Base-by-base conservation (phyloP, 2,329 filamentous ascomycete species). In the Malbranchea cinnamomea region DNA sequence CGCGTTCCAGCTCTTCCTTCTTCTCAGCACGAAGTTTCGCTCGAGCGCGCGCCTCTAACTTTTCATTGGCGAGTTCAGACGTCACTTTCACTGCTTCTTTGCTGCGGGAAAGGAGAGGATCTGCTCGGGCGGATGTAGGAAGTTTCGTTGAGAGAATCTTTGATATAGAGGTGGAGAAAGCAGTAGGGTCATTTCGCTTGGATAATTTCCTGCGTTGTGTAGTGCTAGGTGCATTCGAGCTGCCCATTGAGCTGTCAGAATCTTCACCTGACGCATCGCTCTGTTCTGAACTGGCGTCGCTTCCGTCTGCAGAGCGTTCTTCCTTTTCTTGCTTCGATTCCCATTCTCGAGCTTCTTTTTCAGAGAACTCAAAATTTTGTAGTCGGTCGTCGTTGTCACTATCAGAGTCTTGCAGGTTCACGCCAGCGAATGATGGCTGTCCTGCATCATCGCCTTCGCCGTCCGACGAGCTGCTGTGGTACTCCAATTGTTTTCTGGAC, bases 111-210 rank as follows among this genome's bases (percentile, higher is more conserved):
- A 98, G 67, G n/a, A 98, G 81, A 0, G 89, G 89, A 50, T 98
- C 89, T 32, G 75, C 67, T 14, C 85, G 78, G 49, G 83, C 83
- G 18, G 78, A 70, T 5, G 71, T 74, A 2, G 84, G 78, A 6
- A 95, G 67, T 58, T 95, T 95, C 28, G 83, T 87, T 33, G 74
- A 75, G 25, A 98, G 68, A 50, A 98, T 94, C 56, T 89, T 92
- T 42, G 80, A 78, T 46, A 98, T 83, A 29, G 84, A 93, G 2
- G 78, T 92, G 14, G 87, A 82, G 54, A 98, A 95, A 30, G 82
- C 84, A 39, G 68, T 64, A 2, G 89, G 85, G 54, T 98, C 87
- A 57, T 93, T 92, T 49, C 85, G 78, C 59, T 95, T 95, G 8
- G 55, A 42, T 6, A 55, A 39, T 6, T 43, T 29, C 42, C 50